Conservation (phyloP, 2,329 filamentous ascomycete genomes). For the Diplodia sapinea region DNA sequence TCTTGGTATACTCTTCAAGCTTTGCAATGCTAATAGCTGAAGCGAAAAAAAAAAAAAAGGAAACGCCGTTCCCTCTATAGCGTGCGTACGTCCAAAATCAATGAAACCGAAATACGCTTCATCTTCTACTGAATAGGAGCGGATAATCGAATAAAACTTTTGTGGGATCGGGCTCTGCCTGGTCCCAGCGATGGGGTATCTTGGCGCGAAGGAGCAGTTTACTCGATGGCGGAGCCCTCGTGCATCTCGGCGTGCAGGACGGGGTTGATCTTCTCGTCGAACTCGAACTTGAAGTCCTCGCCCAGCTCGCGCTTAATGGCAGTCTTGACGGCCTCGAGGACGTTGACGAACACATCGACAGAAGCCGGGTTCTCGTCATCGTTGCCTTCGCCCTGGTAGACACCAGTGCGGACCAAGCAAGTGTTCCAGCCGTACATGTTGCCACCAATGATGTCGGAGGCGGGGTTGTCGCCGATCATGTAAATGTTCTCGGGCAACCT, state of each 20-base stretch:
- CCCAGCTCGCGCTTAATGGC: constrained; percentile 73
- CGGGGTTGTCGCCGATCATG: constrained; percentile 78
- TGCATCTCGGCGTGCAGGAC: constrained; percentile 58
- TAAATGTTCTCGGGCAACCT: constrained; percentile 72
- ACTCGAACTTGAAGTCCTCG: constrained; percentile 75
- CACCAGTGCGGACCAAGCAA: constrained; percentile 76
- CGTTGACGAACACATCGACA: constrained; percentile 77
- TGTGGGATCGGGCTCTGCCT: background rate
- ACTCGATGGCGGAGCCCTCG: constrained; percentile 62
- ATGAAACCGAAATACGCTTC: background rate
- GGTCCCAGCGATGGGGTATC: constrained; percentile 11
- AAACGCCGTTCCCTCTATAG: constrained; percentile 24
- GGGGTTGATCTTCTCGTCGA: constrained; percentile 74
- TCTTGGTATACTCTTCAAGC: constrained; percentile 26
- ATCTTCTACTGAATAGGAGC: background rate
- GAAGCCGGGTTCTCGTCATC: constrained; percentile 77
- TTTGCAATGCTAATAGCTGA: constrained; percentile 11
- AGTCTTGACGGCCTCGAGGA: constrained; percentile 72
- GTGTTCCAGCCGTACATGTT: constrained; percentile 87
- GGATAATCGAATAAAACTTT: constrained; percentile 1
- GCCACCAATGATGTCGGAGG: constrained; percentile 74
- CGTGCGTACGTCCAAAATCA: background rate
- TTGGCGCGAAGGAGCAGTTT: constrained; percentile 37
- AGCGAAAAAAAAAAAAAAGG: background rate
- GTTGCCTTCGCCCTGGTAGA: constrained; percentile 78